Evolutionary conservation across 2,329 filamentous ascomycete species (phyloP).

Genomic region (Phoma sp.): DNA sequence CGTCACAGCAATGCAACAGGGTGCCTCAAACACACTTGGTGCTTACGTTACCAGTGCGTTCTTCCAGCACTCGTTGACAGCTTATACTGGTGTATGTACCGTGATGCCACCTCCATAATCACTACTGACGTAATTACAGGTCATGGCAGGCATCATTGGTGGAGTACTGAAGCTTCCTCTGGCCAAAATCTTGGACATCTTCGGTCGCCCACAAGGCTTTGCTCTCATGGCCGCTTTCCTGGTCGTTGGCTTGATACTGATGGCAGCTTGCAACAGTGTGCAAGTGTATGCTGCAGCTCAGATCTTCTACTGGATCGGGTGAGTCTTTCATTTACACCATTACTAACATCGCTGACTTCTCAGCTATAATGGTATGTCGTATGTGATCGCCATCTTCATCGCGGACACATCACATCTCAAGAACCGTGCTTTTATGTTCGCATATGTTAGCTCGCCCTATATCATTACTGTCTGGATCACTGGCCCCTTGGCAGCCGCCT

Average conservation of each 20-base stretch:
- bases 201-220: constrained; percentile 45
- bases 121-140: neutral
- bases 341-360: neutral
- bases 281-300: constrained; percentile 66
- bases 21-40: constrained; percentile 41
- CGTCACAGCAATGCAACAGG: constrained; percentile 42
- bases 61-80: constrained; percentile 36
- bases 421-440: constrained; percentile 68
- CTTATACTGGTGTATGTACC: constrained; percentile 33
- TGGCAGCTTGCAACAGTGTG: constrained; percentile 66
- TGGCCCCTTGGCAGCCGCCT: constrained; percentile 31
- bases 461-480: constrained; percentile 30
- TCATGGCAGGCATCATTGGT: constrained; percentile 40
- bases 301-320: constrained; percentile 69
- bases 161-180: constrained; percentile 45
- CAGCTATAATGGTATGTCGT: constrained; percentile 59
- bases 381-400: constrained; percentile 67
- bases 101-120: neutral
- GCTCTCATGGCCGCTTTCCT: constrained; percentile 30
- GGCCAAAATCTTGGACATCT: constrained; percentile 48
- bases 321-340: constrained; percentile 30
- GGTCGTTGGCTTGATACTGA: constrained; percentile 61
- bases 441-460: constrained; percentile 43
- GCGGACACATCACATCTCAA: constrained; percentile 69
- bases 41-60: constrained; percentile 48